Conservation (phyloP, 148 eudicot species). For the Amaranthus hypochondriacus region DNA sequence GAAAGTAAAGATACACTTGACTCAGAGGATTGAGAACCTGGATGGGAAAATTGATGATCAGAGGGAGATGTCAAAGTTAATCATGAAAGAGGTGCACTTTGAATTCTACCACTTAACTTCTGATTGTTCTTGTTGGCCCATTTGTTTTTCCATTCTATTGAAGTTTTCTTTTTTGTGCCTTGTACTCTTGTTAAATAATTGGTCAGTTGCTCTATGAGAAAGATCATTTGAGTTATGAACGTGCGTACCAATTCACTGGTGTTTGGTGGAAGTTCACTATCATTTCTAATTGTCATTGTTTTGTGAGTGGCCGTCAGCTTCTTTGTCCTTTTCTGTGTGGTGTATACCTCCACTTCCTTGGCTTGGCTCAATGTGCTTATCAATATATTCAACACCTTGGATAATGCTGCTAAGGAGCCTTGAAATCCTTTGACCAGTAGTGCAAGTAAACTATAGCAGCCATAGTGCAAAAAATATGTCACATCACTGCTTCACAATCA, state of each 20-base stretch:
- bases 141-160: neutral
- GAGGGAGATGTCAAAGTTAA: constrained; percentile 59
- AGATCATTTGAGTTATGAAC: neutral
- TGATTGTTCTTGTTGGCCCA: neutral
- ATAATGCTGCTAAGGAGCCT: too few species aligned
- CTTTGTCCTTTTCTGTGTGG: neutral
- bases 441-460: too few species aligned
- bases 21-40: constrained; percentile 73
- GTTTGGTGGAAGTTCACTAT: neutral
- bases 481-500: too few species aligned
- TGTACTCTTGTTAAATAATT: neutral
- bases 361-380: neutral
- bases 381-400: too few species aligned
- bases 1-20: constrained; percentile 79
- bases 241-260: neutral
- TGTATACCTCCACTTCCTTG: neutral
- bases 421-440: too few species aligned
- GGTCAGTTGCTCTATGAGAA: neutral
- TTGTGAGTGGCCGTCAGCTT: neutral
- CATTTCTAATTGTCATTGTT: neutral
- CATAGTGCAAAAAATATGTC: too few species aligned
- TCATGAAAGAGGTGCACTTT: constrained; percentile 50
- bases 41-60: constrained; percentile 84
- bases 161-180: neutral
- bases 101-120: neutral